phyloP scores from a whole-genome alignment of 2,329 filamentous ascomycete genomes.

The Ramularia endophylla region DNA sequence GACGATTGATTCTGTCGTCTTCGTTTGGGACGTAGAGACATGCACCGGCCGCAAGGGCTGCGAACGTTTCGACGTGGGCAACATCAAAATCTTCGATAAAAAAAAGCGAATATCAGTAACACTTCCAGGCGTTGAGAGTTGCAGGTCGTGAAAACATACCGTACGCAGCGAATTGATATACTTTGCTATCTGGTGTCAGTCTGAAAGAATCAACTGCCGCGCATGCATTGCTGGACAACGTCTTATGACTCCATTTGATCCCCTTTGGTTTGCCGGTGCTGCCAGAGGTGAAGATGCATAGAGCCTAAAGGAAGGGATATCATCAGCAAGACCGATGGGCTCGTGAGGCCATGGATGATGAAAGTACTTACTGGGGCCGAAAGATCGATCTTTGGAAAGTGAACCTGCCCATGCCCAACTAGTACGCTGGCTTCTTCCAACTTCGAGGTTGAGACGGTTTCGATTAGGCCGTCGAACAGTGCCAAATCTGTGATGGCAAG shows the following conservation, averaged over 20 bases:
- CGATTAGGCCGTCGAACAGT: too few relatives aligned
- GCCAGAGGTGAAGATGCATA: conserved; percentile 37
- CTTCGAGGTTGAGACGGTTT: too few relatives aligned
- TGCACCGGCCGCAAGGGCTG: conserved; percentile 13
- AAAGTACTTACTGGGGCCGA: too few relatives aligned
- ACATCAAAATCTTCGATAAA: conserved; percentile 22
- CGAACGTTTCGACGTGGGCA: conserved; percentile 1
- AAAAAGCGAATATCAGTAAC: too few relatives aligned
- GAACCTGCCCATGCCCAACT: too few relatives aligned
- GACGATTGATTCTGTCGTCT: conserved; percentile 12
- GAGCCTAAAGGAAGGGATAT: too few relatives aligned
- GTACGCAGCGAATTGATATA: conserved; percentile 20
- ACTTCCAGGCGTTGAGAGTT: too few relatives aligned
- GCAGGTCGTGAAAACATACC: neutral
- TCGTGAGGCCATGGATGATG: too few relatives aligned
- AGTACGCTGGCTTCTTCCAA: too few relatives aligned
- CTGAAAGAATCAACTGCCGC: conserved; percentile 1
- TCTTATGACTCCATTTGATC: conserved; percentile 9
- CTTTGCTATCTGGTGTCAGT: conserved; percentile 4
- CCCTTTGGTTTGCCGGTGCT: conserved; percentile 37
- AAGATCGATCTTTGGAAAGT: too few relatives aligned
- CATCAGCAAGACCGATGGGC: too few relatives aligned
- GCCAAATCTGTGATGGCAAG: too few relatives aligned
- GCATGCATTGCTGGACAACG: conserved; percentile 4
- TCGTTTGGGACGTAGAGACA: conserved; percentile 20